These are phyloP conservation scores for Calonectria honghensis DNA, from an alignment of 2,329 filamentous ascomycete genomes.

Conservation along the genomic window DNA sequence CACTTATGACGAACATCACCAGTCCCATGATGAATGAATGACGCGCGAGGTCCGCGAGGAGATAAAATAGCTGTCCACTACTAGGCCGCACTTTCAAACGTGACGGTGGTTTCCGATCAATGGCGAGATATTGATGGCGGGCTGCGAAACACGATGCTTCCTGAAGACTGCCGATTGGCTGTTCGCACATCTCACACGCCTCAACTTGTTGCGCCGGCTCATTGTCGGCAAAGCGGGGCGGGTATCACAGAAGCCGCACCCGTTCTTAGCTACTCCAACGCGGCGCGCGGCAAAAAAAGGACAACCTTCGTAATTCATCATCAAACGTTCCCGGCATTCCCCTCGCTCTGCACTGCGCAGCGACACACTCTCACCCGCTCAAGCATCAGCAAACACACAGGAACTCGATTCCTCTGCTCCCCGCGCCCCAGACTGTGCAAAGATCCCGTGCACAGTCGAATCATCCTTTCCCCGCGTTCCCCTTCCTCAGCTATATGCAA, in stretches of 20 bases:
- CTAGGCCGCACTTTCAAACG: conserved; percentile 15
- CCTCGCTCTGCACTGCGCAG: conserved; percentile 42
- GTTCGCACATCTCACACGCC: conserved; percentile 3
- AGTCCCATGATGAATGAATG: background rate
- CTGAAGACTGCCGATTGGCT: conserved; percentile 36
- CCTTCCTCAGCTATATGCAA: conserved; percentile 77
- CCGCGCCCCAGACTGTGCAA: conserved; percentile 70
- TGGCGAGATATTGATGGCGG: conserved; percentile 14
- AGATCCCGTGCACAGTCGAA: conserved; percentile 69
- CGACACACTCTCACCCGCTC: conserved; percentile 45
- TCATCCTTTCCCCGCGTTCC: conserved; percentile 57
- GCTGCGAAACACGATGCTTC: conserved; percentile 34
- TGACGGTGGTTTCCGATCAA: conserved; percentile 17
- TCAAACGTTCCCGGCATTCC: conserved; percentile 31
- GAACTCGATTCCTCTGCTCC: conserved; percentile 34
- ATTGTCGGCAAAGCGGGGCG: conserved; percentile 53
- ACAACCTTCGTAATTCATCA: conserved; percentile 49
- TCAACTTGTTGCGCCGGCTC: conserved; percentile 50
- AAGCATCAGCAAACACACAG: conserved; percentile 32
- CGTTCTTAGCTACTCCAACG: conserved; percentile 45
- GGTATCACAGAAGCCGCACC: conserved; percentile 23
- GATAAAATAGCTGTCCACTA: background rate
- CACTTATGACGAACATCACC: background rate
- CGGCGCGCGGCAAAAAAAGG: conserved; percentile 53
- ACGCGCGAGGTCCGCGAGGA: conserved; percentile 5